phyloP scores from a whole-genome alignment of 2,329 filamentous ascomycete species.

The Sarocladiaceae sp. region DNA sequence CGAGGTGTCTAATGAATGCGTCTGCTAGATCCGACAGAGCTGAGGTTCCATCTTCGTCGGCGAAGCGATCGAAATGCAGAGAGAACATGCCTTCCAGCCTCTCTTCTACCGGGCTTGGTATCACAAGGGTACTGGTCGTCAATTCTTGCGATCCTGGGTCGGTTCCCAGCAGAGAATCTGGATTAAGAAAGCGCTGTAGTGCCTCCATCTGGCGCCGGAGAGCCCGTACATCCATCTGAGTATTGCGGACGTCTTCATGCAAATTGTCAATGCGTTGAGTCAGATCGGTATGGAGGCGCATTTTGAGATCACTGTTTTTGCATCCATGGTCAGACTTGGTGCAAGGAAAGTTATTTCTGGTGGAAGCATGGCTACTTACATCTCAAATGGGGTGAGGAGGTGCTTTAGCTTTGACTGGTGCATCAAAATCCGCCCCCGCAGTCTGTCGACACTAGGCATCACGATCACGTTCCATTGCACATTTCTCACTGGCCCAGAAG shows the following conservation, averaged over 20 bases:
- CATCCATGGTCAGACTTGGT: constrained; percentile 10
- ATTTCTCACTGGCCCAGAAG: constrained; percentile 23
- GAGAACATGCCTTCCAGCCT: constrained; percentile 20
- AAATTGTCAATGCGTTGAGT: constrained; percentile 18
- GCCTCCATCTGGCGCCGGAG: not conserved
- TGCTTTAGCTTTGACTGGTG: constrained; percentile 30
- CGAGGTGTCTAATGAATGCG: constrained; percentile 25
- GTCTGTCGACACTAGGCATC: constrained; percentile 25
- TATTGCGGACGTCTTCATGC: constrained; percentile 18
- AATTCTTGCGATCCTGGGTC: constrained; percentile 16
- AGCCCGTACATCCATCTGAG: not conserved
- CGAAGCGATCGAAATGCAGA: constrained; percentile 17
- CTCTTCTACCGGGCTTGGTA: constrained; percentile 20
- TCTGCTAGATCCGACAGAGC: constrained; percentile 24
- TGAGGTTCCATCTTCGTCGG: constrained; percentile 17
- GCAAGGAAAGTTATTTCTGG: constrained; percentile 20
- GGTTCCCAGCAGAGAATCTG: constrained; percentile 20
- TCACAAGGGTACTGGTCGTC: constrained; percentile 11
- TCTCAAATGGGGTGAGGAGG: constrained; percentile 30
- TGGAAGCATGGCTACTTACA: constrained; percentile 19
- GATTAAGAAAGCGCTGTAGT: constrained; percentile 21
- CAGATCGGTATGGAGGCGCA: constrained; percentile 19
- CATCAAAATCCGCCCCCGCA: constrained; percentile 26
- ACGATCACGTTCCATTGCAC: constrained; percentile 32
- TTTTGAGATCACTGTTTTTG: not conserved